phyloP scores from a whole-genome alignment of 73 alveolate genomes.

The Paramecium bursaria region DNA sequence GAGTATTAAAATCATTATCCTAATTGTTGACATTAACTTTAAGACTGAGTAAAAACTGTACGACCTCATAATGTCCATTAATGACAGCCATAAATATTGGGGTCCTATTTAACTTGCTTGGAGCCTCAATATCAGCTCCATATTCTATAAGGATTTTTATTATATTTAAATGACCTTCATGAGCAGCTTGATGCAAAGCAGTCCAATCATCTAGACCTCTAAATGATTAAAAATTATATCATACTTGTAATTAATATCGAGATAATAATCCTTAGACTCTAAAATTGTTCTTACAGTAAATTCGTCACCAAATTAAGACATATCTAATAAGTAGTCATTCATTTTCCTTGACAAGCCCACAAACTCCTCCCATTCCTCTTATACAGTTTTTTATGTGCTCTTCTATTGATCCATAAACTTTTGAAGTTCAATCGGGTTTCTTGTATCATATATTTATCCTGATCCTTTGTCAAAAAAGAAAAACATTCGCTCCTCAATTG shows the following conservation, averaged over 20 bases:
- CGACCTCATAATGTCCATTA: constrained; percentile 83
- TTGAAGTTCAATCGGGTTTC: constrained; percentile 28
- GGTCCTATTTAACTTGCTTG: constrained; percentile 78
- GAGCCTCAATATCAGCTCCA: constrained; percentile 80
- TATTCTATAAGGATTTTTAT: constrained; percentile 74
- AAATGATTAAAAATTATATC: constrained; percentile 65
- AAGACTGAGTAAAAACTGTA: constrained; percentile 79
- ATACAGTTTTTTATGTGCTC: background rate
- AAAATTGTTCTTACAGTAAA: background rate
- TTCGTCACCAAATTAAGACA: constrained; percentile 50
- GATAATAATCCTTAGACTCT: constrained; percentile 14
- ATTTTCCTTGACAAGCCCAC: constrained; percentile 46
- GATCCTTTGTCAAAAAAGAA: constrained; percentile 36
- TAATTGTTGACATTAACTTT: constrained; percentile 82
- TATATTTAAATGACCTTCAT: constrained; percentile 93
- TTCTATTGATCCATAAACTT: background rate
- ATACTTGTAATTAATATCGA: constrained; percentile 56
- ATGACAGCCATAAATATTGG: constrained; percentile 87
- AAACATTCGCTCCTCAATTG: constrained; percentile 42
- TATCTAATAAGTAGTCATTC: constrained; percentile 62
- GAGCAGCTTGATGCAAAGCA: constrained; percentile 92
- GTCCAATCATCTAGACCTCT: constrained; percentile 96
- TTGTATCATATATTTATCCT: constrained; percentile 35
- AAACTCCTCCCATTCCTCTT: constrained; percentile 34
- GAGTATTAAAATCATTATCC: constrained; percentile 91